Base-by-base conservation (phyloP, 257 asterid species). In the Fraxinus cuspidata region DNA sequence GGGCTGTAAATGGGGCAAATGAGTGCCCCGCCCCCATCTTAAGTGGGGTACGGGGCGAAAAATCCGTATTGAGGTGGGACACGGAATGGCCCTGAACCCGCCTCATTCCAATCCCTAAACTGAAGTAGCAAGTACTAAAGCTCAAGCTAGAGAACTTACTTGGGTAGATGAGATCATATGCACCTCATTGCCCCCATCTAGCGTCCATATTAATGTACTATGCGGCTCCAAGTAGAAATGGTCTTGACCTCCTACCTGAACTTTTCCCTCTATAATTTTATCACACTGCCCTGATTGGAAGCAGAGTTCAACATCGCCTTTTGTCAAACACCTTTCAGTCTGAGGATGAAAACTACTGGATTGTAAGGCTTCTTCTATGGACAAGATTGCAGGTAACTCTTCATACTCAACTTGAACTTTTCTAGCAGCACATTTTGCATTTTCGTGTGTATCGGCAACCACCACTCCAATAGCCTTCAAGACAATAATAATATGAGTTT, bases 111-210 rank as follows among this genome's bases (percentile, higher is more conserved):
- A 42, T 42, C 49, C 16, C 49, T 42, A 42, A 42, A 42, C 64
- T 53, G 27, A 53, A 53, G 64, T 53, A 25, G 19, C 29, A 72
- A 74, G 76, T 75, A 0, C 19, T 10, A 78, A 64, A 75, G 28
- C 44, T 51, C 37, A 53, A 31, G 75, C 66, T 53, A 60, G 71
- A 64, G 31, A 73, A 79, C 85, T 83, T 86, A 95, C 98, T 86
- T 95, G 99, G 75, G 99, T 93, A 60, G 99, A 95, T 80, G 99
- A 95, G 83, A 95, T 80, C 98, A 95, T 87, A 74, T 95, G 99
- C 79, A 95, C 89, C 86, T 95, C 99, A 85, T 95, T 93, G 72
- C 98, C 99, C 28, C 97, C 87, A 86, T 95, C 98, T 77, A 81
- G 76, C 16, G 98, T 89, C 99, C 99, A 93, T 77, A 91, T 49